phyloP scores from a whole-genome alignment of 2,329 filamentous ascomycete species.

The Microcyclosporella mali region DNA sequence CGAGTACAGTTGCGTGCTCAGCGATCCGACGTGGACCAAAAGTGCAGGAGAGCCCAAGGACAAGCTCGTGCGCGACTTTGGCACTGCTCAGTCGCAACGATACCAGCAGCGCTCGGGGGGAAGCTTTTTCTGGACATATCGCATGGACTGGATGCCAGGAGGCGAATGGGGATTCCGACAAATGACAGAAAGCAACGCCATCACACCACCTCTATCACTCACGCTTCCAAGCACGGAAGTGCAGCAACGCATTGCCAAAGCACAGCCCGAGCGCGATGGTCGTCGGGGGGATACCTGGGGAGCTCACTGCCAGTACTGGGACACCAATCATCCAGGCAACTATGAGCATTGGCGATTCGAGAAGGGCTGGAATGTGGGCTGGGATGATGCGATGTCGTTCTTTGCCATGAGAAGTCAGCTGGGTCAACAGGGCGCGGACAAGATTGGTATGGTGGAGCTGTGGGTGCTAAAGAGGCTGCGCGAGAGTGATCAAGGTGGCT shows the following conservation, averaged over 20 bases:
- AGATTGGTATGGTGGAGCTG: slow-evolving; percentile 52
- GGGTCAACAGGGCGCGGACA: slow-evolving; percentile 41
- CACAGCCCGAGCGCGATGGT: slow-evolving; percentile 35
- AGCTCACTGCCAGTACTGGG: slow-evolving; percentile 49
- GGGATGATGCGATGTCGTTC: slow-evolving; percentile 49
- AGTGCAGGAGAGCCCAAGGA: slow-evolving; percentile 31
- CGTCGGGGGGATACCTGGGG: slow-evolving; percentile 35
- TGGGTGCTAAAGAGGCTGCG: slow-evolving; percentile 52
- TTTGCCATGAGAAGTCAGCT: slow-evolving; percentile 39
- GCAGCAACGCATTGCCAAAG: slow-evolving; percentile 32
- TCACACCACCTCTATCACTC: slow-evolving; percentile 38
- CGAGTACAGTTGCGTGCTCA: slow-evolving; percentile 54
- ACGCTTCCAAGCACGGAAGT: slow-evolving; percentile 35
- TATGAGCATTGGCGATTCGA: slow-evolving; percentile 50
- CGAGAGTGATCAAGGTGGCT: slow-evolving; percentile 45
- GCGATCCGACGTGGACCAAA: slow-evolving; percentile 45
- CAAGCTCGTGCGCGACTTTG: slow-evolving; percentile 42
- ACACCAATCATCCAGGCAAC: slow-evolving; percentile 38
- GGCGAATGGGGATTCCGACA: slow-evolving; percentile 56
- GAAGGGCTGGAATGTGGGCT: slow-evolving; percentile 52
- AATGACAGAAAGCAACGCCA: slow-evolving; percentile 43
- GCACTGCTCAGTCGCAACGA: slow-evolving; percentile 42
- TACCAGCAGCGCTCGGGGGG: slow-evolving; percentile 49
- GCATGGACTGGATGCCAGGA: slow-evolving; percentile 58
- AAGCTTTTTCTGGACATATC: slow-evolving; percentile 55